phyloP scores from a whole-genome alignment of 768 basidiomycete species.

The Rhodotorula graminis region DNA sequence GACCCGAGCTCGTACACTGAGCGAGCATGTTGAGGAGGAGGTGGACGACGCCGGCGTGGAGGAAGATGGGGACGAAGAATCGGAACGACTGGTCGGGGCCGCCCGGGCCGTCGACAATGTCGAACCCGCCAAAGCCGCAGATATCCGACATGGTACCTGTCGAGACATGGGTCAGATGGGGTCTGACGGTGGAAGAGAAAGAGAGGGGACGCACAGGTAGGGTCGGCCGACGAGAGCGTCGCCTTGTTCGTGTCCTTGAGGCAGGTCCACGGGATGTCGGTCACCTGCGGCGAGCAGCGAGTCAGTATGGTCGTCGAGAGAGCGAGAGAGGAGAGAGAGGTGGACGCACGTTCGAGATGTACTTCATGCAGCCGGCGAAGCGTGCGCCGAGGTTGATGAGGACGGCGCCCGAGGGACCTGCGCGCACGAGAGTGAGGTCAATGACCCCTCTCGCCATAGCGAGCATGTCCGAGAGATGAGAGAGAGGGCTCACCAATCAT shows the following conservation, averaged over 20 bases:
- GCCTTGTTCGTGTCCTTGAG: constrained; percentile 26
- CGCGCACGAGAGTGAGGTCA: no score
- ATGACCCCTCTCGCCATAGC: no score
- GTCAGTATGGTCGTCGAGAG: neutral
- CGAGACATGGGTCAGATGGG: constrained; percentile 41
- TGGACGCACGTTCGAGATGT: constrained; percentile 57
- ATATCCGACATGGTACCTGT: constrained; percentile 72
- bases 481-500: constrained; percentile 60
- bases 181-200: neutral
- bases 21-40: constrained; percentile 83
- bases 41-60: constrained; percentile 96
- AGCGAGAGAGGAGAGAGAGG: constrained; percentile 49
- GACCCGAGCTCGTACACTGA: constrained; percentile 65
- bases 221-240: constrained; percentile 12
- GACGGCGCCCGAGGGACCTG: constrained; percentile 69
- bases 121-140: constrained; percentile 80
- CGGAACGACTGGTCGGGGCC: constrained; percentile 60
- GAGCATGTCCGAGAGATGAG: no score
- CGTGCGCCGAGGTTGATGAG: constrained; percentile 84
- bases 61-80: constrained; percentile 55
- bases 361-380: constrained; percentile 88
- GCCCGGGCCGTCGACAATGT: constrained; percentile 40
- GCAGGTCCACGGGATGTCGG: constrained; percentile 38
- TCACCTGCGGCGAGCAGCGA: constrained; percentile 7
- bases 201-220: constrained; percentile 46